Evolutionary conservation across 2,329 filamentous ascomycete species (phyloP).

Genomic region (Chrysosporium keratinophilum): DNA sequence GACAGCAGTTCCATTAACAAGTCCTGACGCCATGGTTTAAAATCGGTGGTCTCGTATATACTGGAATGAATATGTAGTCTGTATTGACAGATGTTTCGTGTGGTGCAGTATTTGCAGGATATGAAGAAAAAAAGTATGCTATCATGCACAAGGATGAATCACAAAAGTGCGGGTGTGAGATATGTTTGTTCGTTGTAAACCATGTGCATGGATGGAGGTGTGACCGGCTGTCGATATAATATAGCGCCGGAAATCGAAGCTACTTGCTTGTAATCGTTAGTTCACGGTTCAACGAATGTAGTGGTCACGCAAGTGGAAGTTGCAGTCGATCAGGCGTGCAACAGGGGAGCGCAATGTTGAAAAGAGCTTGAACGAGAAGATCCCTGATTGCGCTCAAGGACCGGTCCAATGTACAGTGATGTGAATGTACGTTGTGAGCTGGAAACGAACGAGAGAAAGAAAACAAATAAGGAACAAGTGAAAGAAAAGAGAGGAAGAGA

Average conservation of each 20-base stretch:
- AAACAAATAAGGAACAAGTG: slow-evolving; percentile 2
- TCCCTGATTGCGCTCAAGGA: slow-evolving; percentile 8
- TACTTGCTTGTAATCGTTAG: slow-evolving; percentile 6
- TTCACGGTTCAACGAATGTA: slow-evolving; percentile 1
- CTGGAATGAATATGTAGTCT: slow-evolving; percentile 12
- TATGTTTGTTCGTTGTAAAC: slow-evolving; percentile 25
- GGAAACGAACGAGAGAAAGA: slow-evolving; percentile 16
- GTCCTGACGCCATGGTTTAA: slow-evolving; percentile 28
- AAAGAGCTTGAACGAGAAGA: slow-evolving; percentile 11
- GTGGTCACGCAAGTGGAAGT: background rate
- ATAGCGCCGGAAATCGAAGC: slow-evolving; percentile 1
- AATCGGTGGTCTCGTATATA: slow-evolving; percentile 4
- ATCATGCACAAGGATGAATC: slow-evolving; percentile 2
- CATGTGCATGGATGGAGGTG: slow-evolving; percentile 21
- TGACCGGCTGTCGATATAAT: slow-evolving; percentile 1
- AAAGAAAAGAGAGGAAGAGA: slow-evolving; percentile 4
- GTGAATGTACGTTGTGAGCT: background rate
- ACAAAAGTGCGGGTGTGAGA: background rate
- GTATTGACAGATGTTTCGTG: slow-evolving; percentile 4
- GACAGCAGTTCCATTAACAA: slow-evolving; percentile 28
- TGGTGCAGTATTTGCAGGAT: slow-evolving; percentile 9
- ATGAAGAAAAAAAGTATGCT: slow-evolving; percentile 8
- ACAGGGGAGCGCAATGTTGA: background rate
- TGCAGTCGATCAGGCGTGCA: background rate
- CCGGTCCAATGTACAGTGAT: background rate